Conservation (phyloP, 2,329 filamentous ascomycete species). For the Fusarium gaditjirri region DNA sequence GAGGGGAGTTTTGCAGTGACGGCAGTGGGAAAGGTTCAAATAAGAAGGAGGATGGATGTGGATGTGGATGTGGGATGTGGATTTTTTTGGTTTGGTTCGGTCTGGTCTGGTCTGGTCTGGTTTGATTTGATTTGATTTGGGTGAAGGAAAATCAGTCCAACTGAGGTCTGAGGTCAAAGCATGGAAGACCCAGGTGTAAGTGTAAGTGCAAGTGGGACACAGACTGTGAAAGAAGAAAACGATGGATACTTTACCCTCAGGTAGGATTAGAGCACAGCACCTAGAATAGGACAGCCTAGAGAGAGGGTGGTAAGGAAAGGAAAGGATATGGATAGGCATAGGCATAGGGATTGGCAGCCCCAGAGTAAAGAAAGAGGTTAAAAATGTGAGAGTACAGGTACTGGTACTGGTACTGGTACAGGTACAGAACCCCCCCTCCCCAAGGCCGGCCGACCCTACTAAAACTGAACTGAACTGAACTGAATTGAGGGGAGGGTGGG, state of each 20-base stretch:
- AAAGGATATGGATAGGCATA: constrained; percentile 6
- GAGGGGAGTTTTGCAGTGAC: constrained; percentile 43
- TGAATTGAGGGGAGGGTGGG: constrained; percentile 27
- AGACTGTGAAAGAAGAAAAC: constrained; percentile 15
- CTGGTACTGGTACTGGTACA: constrained; percentile 8
- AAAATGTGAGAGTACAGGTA: constrained; percentile 19
- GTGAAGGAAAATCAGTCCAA: constrained; percentile 12
- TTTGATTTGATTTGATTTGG: background rate
- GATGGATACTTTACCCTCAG: constrained; percentile 11
- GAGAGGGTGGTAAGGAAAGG: constrained; percentile 1
- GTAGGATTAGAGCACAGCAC: constrained; percentile 1
- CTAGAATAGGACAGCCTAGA: constrained; percentile 14
- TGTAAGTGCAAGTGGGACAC: constrained; percentile 30
- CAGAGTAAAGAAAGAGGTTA: constrained; percentile 4
- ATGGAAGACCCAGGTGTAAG: constrained; percentile 15
- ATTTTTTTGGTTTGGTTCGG: constrained; percentile 2
- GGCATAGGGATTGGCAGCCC: constrained; percentile 20
- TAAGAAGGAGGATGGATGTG: constrained; percentile 43
- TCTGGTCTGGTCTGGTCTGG: background rate
- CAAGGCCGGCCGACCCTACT: constrained; percentile 25
- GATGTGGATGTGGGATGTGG: constrained; percentile 7
- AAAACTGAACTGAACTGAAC: background rate
- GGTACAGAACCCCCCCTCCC: background rate
- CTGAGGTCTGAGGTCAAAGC: constrained; percentile 12
- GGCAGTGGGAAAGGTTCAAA: constrained; percentile 50